A percentile compares a stretch with the other conserved stretches of the same genome.
phyloP scores from a whole-genome alignment of 2,329 filamentous ascomycete genomes.

The Paecilomyces sp. region DNA sequence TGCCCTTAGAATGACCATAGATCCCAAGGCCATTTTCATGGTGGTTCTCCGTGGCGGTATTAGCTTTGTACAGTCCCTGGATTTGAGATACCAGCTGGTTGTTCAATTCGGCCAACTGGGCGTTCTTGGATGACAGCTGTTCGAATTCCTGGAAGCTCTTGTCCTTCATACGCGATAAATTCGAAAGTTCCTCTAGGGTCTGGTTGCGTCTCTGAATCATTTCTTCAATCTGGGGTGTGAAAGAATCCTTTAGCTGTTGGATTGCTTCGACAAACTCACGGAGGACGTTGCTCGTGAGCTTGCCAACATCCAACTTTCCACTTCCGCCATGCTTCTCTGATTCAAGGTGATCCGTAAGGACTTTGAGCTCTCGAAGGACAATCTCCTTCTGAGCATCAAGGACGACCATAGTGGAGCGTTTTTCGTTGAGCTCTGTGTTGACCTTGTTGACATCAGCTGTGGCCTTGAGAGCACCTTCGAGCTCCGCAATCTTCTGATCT shows the following conservation, averaged over 20 bases:
- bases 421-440: slow-evolving; percentile 83
- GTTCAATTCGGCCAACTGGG: slow-evolving; percentile 89
- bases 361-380: slow-evolving; percentile 84
- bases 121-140: slow-evolving; percentile 87
- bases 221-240: slow-evolving; percentile 69
- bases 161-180: slow-evolving; percentile 77
- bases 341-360: slow-evolving; percentile 81
- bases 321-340: slow-evolving; percentile 70
- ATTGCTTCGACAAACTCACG: slow-evolving; percentile 57
- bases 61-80: slow-evolving; percentile 84
- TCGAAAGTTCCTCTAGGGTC: slow-evolving; percentile 75
- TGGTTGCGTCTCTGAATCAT: slow-evolving; percentile 83
- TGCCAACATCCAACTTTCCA: slow-evolving; percentile 69
- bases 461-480: slow-evolving; percentile 54
- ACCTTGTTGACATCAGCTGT: slow-evolving; percentile 62
- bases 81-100: slow-evolving; percentile 92
- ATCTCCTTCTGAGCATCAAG: slow-evolving; percentile 93
- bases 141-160: slow-evolving; percentile 94
- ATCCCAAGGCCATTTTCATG: slow-evolving; percentile 54
- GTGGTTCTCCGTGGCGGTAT: slow-evolving; percentile 28
- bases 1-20: slow-evolving; percentile 48
- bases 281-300: slow-evolving; percentile 56
- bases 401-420: slow-evolving; percentile 90
- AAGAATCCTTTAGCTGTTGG: slow-evolving; percentile 71
- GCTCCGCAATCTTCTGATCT: slow-evolving; percentile 77